Percentiles rank a stretch among this genome's conserved stretches.
These are phyloP conservation scores for Corylus americana DNA, from an alignment of 306 rosid genomes.

Conservation along the genomic window DNA sequence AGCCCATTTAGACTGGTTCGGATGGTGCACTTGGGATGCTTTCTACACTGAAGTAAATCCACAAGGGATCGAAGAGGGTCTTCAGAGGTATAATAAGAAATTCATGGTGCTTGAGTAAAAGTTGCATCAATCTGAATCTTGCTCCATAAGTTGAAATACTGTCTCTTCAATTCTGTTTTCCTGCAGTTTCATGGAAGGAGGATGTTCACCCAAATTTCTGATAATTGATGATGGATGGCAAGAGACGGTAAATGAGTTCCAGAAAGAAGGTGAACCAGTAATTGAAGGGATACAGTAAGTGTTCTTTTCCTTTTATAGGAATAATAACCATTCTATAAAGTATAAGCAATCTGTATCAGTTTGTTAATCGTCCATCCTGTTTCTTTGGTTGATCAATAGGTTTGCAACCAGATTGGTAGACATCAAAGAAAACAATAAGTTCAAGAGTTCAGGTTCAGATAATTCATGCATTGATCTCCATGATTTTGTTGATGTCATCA, in stretches of 20 bases:
- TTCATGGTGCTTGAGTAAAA: neutral
- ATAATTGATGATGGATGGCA: slow-evolving; percentile 85
- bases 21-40: slow-evolving; percentile 94
- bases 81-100: slow-evolving; percentile 42
- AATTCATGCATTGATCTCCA: slow-evolving; percentile 41
- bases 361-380: slow-evolving; percentile 23
- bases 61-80: slow-evolving; percentile 62
- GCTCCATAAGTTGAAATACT: neutral
- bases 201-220: slow-evolving; percentile 59
- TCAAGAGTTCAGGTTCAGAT: slow-evolving; percentile 41
- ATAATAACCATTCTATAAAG: neutral
- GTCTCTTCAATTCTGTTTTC: neutral
- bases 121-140: neutral
- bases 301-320: neutral
- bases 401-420: slow-evolving; percentile 56
- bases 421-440: slow-evolving; percentile 66
- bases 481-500: slow-evolving; percentile 49
- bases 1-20: slow-evolving; percentile 66
- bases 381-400: slow-evolving; percentile 34
- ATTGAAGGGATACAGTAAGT: slow-evolving; percentile 64
- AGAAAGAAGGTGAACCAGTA: slow-evolving; percentile 51
- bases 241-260: slow-evolving; percentile 46
- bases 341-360: slow-evolving; percentile 5
- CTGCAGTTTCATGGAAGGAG: slow-evolving; percentile 57
- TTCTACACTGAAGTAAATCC: slow-evolving; percentile 62